These are phyloP conservation scores for Chaetomium strumarium DNA, from an alignment of 2,329 filamentous ascomycete species.

Conservation along the genomic window DNA sequence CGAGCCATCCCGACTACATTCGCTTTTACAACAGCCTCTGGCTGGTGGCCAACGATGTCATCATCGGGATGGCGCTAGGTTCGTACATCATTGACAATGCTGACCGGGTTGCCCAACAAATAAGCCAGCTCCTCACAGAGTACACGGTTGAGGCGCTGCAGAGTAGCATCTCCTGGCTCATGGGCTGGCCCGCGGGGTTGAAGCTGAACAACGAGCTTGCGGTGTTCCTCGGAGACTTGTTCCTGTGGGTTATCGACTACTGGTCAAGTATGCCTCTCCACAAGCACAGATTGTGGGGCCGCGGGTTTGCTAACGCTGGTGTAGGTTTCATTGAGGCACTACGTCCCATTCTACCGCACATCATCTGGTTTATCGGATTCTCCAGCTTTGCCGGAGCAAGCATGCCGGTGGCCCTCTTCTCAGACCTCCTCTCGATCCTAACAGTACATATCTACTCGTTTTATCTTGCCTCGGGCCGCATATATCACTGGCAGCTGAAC, in stretches of 20 bases:
- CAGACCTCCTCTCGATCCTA: slow-evolving; percentile 82
- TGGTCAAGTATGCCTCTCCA: slow-evolving; percentile 68
- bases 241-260: slow-evolving; percentile 97
- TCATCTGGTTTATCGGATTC: slow-evolving; percentile 90
- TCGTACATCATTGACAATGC: slow-evolving; percentile 97
- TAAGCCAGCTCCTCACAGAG: slow-evolving; percentile 66
- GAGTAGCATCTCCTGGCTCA: slow-evolving; percentile 88
- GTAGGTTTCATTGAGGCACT: slow-evolving; percentile 71
- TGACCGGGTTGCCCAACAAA: slow-evolving; percentile 71
- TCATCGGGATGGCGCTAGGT: slow-evolving; percentile 93
- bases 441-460: slow-evolving; percentile 98
- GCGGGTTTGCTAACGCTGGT: slow-evolving; percentile 21
- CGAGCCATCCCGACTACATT: slow-evolving; percentile 94
- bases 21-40: slow-evolving; percentile 98
- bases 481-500: slow-evolving; percentile 97
- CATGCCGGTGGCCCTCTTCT: slow-evolving; percentile 94
- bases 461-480: slow-evolving; percentile 91
- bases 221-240: slow-evolving; percentile 88
- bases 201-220: slow-evolving; percentile 94
- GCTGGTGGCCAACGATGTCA: slow-evolving; percentile 97
- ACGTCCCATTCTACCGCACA: slow-evolving; percentile 71
- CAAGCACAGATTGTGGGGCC: neutral
- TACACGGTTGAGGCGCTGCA: slow-evolving; percentile 88
- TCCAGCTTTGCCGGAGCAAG: slow-evolving; percentile 93
- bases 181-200: slow-evolving; percentile 89